phyloP scores from a whole-genome alignment of 495 filamentous ascomycete genomes.

The Penicillium paradoxum region DNA sequence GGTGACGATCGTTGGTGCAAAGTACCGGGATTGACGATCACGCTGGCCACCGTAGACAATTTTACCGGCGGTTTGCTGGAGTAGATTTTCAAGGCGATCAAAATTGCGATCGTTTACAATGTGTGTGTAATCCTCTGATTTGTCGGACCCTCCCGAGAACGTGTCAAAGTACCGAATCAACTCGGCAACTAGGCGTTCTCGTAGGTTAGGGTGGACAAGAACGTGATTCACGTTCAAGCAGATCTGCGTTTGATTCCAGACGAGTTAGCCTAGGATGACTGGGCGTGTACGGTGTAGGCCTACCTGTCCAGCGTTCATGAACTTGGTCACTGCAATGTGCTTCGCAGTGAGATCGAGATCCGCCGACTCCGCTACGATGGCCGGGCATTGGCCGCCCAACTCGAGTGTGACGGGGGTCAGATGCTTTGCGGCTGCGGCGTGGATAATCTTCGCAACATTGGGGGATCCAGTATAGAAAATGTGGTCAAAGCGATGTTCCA shows the following conservation, averaged over 20 bases:
- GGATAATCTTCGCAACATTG: slow-evolving; percentile 71
- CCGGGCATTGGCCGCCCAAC: slow-evolving; percentile 80
- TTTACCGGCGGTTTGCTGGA: slow-evolving; percentile 65
- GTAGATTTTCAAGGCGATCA: slow-evolving; percentile 68
- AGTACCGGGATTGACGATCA: slow-evolving; percentile 61
- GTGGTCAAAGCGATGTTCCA: slow-evolving; percentile 85
- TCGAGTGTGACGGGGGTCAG: slow-evolving; percentile 80
- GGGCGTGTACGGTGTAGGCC: background rate
- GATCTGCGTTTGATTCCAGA: slow-evolving; percentile 28
- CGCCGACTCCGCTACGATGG: slow-evolving; percentile 72
- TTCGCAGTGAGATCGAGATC: slow-evolving; percentile 69
- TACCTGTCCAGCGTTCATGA: slow-evolving; percentile 68
- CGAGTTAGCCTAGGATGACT: background rate
- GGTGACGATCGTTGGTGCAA: slow-evolving; percentile 74
- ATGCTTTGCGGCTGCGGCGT: slow-evolving; percentile 82
- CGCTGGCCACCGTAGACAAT: slow-evolving; percentile 70
- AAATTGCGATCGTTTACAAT: slow-evolving; percentile 79
- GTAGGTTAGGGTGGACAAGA: slow-evolving; percentile 63
- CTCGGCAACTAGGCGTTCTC: slow-evolving; percentile 60
- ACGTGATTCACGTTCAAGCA: slow-evolving; percentile 84
- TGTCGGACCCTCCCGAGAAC: slow-evolving; percentile 61
- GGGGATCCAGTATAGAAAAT: slow-evolving; percentile 84
- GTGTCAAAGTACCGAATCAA: slow-evolving; percentile 57
- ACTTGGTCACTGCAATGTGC: slow-evolving; percentile 75
- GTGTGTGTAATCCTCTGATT: slow-evolving; percentile 57